Base-by-base conservation (phyloP, 1,284 basidiomycete genomes). In the Tetrapyrgos nigripes region DNA sequence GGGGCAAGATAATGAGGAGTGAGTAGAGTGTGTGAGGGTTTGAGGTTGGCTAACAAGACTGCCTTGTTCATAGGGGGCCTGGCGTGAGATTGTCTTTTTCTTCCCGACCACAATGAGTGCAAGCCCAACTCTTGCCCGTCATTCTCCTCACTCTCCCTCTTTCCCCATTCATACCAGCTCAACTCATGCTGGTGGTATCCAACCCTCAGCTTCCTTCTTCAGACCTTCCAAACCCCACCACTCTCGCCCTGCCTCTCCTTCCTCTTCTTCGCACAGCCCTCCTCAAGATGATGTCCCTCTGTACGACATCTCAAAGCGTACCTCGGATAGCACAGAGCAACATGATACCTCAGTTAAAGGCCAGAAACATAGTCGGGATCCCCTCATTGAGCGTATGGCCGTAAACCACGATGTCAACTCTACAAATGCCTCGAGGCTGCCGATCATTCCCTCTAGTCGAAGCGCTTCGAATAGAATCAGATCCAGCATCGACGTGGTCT, bases 121-220 rank as follows among this genome's bases (percentile, higher is more conserved):
- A 9, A 11, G 31, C 19, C 45, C 14, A 48, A 17, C 46, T 24
- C 23, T 24, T 33, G 10, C 21, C 13, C 21, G 11, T 35, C 28
- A 19, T 17, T 55, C 51, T n/a, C 68, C 62, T 50, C 62, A 60
- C 47, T 65, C 66, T 60, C 57, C 61, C 55, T 58, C 63, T 8
- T 58, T 61, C 26, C 62, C 63, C 23, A 58, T 63, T 26, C 73
- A 71, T 49, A 62, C 62, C 28, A 70, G 74, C 56, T 71, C 80
- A 2, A 87, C 88, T 0, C 88, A 91, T 71, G 85, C 87, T 17
- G 84, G 86, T 45, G 91, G 89, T 27, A 87, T 92, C 21, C 84
- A 86, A 55, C 89, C 90, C 24, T 84, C 90, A 19, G 83, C 88
- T 10, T 86, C 87, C 5, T 91, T 92, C 75, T 92, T 92, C 67